phyloP scores from a whole-genome alignment of 2,329 filamentous ascomycete genomes.

The Neonectria neomacrospora region DNA sequence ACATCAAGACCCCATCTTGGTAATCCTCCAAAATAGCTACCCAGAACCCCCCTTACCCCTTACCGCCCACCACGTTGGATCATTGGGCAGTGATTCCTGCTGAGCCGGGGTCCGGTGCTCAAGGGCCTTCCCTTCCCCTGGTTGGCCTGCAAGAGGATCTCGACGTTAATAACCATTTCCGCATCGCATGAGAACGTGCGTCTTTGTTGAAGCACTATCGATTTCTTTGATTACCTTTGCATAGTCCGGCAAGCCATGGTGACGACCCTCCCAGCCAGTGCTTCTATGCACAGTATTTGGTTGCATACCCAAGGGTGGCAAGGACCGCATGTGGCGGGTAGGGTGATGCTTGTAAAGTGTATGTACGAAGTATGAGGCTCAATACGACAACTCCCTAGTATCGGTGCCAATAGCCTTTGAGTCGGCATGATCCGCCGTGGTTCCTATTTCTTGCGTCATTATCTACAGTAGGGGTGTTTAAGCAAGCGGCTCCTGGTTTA shows the following conservation, averaged over 20 bases:
- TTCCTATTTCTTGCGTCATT: slow-evolving; percentile 7
- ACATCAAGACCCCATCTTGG: slow-evolving; percentile 18
- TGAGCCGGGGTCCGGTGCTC: background rate
- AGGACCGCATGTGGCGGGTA: background rate
- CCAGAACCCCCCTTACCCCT: slow-evolving; percentile 11
- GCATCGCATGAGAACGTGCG: slow-evolving; percentile 21
- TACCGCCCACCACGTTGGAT: background rate
- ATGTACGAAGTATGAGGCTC: background rate
- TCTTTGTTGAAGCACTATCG: slow-evolving; percentile 11
- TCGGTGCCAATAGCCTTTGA: background rate
- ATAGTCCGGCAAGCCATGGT: slow-evolving; percentile 3
- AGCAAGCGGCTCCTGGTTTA: no score
- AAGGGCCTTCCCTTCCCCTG: background rate
- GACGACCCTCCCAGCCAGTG: background rate
- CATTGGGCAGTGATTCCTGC: slow-evolving; percentile 15
- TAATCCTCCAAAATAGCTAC: slow-evolving; percentile 20
- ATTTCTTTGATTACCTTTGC: slow-evolving; percentile 1
- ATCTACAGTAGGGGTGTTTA: background rate
- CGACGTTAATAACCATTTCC: background rate
- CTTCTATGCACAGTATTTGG: background rate
- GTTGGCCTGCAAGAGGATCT: background rate
- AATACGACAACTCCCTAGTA: slow-evolving; percentile 13
- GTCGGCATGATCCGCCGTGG: background rate
- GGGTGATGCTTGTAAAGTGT: slow-evolving; percentile 1
- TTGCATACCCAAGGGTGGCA: slow-evolving; percentile 3